Base-by-base conservation (phyloP, 345 rosid genomes). In the Bruguiera parviflora region DNA sequence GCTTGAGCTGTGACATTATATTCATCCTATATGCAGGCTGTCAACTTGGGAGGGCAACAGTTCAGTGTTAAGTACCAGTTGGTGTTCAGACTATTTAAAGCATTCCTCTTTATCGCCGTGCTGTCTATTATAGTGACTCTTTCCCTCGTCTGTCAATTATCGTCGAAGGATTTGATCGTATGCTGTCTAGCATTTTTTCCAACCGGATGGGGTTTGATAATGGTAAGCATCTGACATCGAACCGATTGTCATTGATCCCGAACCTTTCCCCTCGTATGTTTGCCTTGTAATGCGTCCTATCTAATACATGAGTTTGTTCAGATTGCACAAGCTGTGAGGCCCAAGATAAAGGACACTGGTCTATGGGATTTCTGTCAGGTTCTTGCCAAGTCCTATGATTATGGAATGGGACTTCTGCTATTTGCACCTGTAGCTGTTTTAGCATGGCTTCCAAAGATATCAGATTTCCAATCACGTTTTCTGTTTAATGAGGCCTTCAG, bases 311-410 rank as follows among this genome's bases (percentile, higher is more conserved):
- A 56, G 10, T 39, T 63, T 61, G 27, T 61, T 81, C 86, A 94
- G 98, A 80, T 89, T 58, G 97, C 95, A 20, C 98, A 94, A 83
- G 97, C 95, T 15, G 87, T 84, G 69, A 85, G 97, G 78, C 97
- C 95, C 0, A 84, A 81, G 77, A 88, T 94, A 29, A 86, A 88
- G 76, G 78, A 83, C 4, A 88, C 86, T 0, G 84, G 89, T 63
- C 64, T 91, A 46, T 94, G 98, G 98, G 86, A 88, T 29, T 89
- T 91, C 75, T 69, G 85, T 18, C 76, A 77, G 64, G 93, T 94
- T 18, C 95, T 94, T 65, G 91, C 88, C 4, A 70, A 88, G 79
- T 89, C 97, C 28, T 94, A 89, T 65, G 98, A 94, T 79, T 89
- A 91, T 63, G 96, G 98, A 76, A 94, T 94, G 98, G 97, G 97